phyloP scores from a whole-genome alignment of 2,329 filamentous ascomycete species.

The Cladosporium sp. region DNA sequence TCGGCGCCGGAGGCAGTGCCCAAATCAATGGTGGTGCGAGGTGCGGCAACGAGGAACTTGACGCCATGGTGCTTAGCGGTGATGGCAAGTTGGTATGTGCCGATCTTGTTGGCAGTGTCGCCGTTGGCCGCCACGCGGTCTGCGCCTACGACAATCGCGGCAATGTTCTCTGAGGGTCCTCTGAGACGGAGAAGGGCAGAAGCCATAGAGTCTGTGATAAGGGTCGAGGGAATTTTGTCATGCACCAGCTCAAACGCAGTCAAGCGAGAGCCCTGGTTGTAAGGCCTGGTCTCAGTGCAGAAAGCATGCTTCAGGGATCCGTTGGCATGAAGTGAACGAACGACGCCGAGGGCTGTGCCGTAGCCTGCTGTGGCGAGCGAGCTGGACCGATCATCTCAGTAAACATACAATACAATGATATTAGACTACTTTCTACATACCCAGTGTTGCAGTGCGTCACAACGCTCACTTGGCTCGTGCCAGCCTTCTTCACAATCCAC shows the following conservation, averaged over 20 bases:
- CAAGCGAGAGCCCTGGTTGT: slow-evolving; percentile 93
- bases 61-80: slow-evolving; percentile 81
- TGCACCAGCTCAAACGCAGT: slow-evolving; percentile 97
- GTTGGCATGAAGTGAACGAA: slow-evolving; percentile 70
- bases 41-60: slow-evolving; percentile 92
- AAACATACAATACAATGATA: not conserved
- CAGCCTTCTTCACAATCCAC: slow-evolving; percentile 67
- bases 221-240: slow-evolving; percentile 82
- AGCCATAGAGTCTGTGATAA: slow-evolving; percentile 97
- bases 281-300: slow-evolving; percentile 94
- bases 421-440: slow-evolving; percentile 37
- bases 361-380: slow-evolving; percentile 97
- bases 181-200: slow-evolving; percentile 72
- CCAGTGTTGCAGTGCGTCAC: slow-evolving; percentile 98
- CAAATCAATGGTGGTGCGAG: slow-evolving; percentile 89
- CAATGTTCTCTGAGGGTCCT: slow-evolving; percentile 60
- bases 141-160: slow-evolving; percentile 87
- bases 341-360: slow-evolving; percentile 89
- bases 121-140: slow-evolving; percentile 95
- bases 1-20: slow-evolving; percentile 69
- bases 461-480: slow-evolving; percentile 60
- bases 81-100: slow-evolving; percentile 90
- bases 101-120: slow-evolving; percentile 98
- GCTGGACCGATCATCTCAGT: slow-evolving; percentile 41
- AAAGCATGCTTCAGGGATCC: slow-evolving; percentile 74